phyloP scores from a whole-genome alignment of 2,329 filamentous ascomycete species.

The Epichloe festucae region DNA sequence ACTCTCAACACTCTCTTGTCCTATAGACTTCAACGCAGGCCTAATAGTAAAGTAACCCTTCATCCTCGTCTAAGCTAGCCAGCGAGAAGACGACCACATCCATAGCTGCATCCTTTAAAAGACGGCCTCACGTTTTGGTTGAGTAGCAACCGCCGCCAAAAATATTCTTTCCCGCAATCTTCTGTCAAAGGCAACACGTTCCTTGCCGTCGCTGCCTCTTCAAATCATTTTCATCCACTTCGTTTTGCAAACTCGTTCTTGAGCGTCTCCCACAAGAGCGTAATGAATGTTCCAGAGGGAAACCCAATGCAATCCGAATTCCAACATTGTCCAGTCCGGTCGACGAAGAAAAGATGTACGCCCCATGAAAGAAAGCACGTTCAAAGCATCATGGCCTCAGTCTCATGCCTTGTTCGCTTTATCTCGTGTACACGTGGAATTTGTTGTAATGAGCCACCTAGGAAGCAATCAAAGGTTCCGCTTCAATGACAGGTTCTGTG shows the following conservation, averaged over 20 bases:
- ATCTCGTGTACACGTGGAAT: conserved; percentile 16
- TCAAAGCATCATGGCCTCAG: conserved; percentile 12
- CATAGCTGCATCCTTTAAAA: conserved; percentile 6
- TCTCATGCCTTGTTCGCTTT: conserved; percentile 12
- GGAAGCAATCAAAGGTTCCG: conserved; percentile 18
- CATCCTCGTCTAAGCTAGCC: background rate
- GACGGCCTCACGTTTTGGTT: background rate
- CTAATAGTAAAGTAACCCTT: background rate
- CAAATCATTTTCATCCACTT: conserved; percentile 8
- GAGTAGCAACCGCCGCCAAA: background rate
- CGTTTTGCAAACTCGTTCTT: conserved; percentile 6
- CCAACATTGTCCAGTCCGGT: conserved; percentile 13
- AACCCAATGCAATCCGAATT: conserved; percentile 13
- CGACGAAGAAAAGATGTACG: conserved; percentile 14
- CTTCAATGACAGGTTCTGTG: conserved; percentile 14
- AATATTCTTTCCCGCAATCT: conserved; percentile 1
- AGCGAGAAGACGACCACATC: background rate
- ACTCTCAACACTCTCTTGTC: background rate
- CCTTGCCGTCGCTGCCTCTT: background rate
- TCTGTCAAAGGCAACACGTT: background rate
- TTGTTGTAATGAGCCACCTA: conserved; percentile 14
- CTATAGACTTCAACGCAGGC: background rate
- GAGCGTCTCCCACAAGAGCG: background rate
- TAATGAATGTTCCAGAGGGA: conserved; percentile 11
- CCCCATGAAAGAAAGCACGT: conserved; percentile 16